phyloP scores from a whole-genome alignment of 148 eudicot species.

The Camellia japonica region DNA sequence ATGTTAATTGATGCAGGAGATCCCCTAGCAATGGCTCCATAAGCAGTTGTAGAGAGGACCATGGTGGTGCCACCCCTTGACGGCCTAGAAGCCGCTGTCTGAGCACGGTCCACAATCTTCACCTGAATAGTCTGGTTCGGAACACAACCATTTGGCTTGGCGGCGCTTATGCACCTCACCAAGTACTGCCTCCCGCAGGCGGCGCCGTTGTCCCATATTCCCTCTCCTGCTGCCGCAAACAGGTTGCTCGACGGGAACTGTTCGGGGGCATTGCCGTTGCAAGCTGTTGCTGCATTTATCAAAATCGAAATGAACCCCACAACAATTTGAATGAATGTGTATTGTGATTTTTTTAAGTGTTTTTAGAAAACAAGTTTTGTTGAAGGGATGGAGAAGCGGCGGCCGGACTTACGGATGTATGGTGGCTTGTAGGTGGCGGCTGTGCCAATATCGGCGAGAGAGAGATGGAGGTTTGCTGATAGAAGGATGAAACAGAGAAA shows the following conservation, averaged over 20 bases:
- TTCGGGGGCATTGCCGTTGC: conserved; percentile 38
- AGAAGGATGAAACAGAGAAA: conserved; percentile 2
- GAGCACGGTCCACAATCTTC: conserved; percentile 50
- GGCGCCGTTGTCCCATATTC: conserved; percentile 71
- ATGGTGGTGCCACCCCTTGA: conserved; percentile 32
- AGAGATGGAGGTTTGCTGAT: conserved; percentile 8
- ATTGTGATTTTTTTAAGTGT: not conserved
- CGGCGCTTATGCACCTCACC: conserved; percentile 51
- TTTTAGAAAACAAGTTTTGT: no score
- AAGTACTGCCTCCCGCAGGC: conserved; percentile 61
- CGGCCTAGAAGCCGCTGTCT: conserved; percentile 34
- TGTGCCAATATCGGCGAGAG: conserved; percentile 40
- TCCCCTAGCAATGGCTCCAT: conserved; percentile 28
- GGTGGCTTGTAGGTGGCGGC: conserved; percentile 39
- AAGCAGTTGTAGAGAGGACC: conserved; percentile 43
- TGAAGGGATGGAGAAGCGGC: not conserved
- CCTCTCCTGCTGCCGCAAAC: conserved; percentile 64
- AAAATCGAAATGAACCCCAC: no score
- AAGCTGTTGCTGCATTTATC: conserved; percentile 40
- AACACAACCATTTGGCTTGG: conserved; percentile 24
- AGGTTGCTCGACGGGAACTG: conserved; percentile 55
- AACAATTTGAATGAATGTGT: not conserved
- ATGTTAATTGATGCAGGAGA: conserved; percentile 35
- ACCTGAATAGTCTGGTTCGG: conserved; percentile 40
- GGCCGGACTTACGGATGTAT: conserved; percentile 35